These are phyloP conservation scores for Excoecaria cochinchinensis DNA, from an alignment of 345 rosid species.

Conservation along the genomic window DNA sequence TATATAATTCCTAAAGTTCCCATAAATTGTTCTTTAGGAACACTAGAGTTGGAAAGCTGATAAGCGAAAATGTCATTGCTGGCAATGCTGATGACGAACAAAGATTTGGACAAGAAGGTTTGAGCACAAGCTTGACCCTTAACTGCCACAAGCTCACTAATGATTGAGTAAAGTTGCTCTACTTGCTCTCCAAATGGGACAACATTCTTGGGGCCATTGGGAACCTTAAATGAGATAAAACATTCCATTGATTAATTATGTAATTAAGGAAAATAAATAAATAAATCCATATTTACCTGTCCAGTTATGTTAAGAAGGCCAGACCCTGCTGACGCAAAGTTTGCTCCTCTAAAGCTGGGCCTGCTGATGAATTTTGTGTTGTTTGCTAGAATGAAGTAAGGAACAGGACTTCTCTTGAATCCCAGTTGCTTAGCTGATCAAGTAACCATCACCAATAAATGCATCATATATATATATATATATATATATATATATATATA, in stretches of 20 bases:
- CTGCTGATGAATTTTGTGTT: constrained; percentile 23
- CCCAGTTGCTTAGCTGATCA: constrained; percentile 44
- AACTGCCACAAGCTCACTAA: constrained; percentile 14
- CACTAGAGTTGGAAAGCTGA: constrained; percentile 20
- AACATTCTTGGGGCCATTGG: constrained; percentile 21
- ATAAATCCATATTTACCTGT: constrained; percentile 10
- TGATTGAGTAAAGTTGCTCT: constrained; percentile 29
- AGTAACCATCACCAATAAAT: constrained; percentile 5
- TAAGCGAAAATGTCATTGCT: constrained; percentile 48
- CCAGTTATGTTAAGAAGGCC: constrained; percentile 47
- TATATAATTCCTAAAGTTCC: constrained; percentile 32
- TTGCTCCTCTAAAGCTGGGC: constrained; percentile 37
- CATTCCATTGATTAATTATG: not conserved
- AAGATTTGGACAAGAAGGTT: constrained; percentile 30
- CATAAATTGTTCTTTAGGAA: constrained; percentile 35
- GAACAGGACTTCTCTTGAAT: constrained; percentile 46
- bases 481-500: too few species aligned
- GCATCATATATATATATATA: too few species aligned
- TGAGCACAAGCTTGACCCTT: constrained; percentile 28
- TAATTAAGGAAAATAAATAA: not conserved
- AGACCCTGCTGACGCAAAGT: constrained; percentile 59
- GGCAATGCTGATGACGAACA: constrained; percentile 55
- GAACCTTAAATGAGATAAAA: constrained; percentile 6
- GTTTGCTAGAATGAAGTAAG: constrained; percentile 33
- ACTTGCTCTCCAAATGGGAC: constrained; percentile 41